Base-by-base conservation (phyloP, 2,329 filamentous ascomycete species). In the Talaromyces sp. region DNA sequence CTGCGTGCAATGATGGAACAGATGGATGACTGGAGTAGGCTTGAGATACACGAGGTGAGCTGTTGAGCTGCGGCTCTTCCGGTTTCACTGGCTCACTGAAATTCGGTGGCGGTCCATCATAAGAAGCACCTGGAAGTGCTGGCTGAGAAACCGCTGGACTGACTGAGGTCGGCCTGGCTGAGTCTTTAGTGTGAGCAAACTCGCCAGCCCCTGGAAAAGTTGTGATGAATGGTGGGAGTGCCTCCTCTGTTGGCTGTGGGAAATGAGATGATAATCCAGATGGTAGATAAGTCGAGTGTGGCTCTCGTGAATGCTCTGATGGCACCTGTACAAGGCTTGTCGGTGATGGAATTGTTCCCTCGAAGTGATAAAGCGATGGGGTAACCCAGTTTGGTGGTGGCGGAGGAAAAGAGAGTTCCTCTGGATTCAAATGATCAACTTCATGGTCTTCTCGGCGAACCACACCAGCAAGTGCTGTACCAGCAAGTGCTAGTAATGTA, bases 401-500 rank as follows among this genome's bases (percentile, higher is more conserved):
- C 3, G 14, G 24, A 45, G 35, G 19, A 19, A 16, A 13, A 8
- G 27, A 3, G 27, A n/a, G 37, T 3, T 54, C 56, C 45, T 45
- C 45, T 13, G 35, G 16, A 8, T 22, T 37, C 13, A 50, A 19
- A 41, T 33, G 22, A 16, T 57, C 54, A 64, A 48, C 35, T 35
- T 60, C 54, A 11, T 33, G n/a, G 2, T 59, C 62, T 37, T 64
- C 62, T 60, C 56, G 54, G 45, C 43, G 62, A 41, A 60, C 45
- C 16, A 64, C 62, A 45, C 54, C 62, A 27, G 62, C 54, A 33
- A 64, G 56, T 9, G 62, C 62, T 24, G 62, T 35, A 35, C 62
- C 39, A 16, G 62, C 62, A 60, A 64, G 48, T 45, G 57, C 62
- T 27, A 64, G 45, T 16, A 64, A 35, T n/a, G 62, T 48, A 27